phyloP scores from a whole-genome alignment of 1,284 basidiomycete species.

The Porogramme epimiltina region DNA sequence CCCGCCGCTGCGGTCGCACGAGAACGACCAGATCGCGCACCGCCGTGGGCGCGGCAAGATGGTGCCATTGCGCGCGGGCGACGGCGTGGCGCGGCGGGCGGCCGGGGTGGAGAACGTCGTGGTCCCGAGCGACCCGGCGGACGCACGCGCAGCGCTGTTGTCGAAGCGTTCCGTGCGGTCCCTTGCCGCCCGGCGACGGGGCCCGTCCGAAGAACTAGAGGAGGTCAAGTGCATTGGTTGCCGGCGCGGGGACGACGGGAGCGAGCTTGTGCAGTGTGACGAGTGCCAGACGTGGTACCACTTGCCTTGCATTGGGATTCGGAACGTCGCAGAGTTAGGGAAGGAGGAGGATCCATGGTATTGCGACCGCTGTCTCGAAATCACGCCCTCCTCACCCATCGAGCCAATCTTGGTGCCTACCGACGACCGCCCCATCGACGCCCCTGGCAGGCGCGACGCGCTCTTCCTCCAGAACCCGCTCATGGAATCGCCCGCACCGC shows the following conservation, averaged over 20 bases:
- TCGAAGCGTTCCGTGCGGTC: constrained; percentile 68
- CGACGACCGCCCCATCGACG: constrained; percentile 42
- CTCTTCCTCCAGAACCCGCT: constrained; percentile 55
- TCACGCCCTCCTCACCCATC: constrained; percentile 36
- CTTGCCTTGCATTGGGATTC: constrained; percentile 71
- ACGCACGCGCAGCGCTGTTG: constrained; percentile 69
- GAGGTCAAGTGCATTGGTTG: constrained; percentile 61
- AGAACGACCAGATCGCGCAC: constrained; percentile 35
- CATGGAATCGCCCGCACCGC: constrained; percentile 54
- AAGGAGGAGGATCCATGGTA: constrained; percentile 77
- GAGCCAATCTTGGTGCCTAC: constrained; percentile 69
- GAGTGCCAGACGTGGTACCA: constrained; percentile 78
- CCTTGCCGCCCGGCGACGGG: constrained; percentile 47
- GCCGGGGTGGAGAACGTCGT: constrained; percentile 30
- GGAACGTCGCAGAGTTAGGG: constrained; percentile 61
- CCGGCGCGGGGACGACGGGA: constrained; percentile 61
- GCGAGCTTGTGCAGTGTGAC: constrained; percentile 76
- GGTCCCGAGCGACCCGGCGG: constrained; percentile 67
- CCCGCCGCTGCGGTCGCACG: constrained; percentile 29
- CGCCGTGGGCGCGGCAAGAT: constrained; percentile 58
- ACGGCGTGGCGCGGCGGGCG: constrained; percentile 28
- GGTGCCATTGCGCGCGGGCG: constrained; percentile 52
- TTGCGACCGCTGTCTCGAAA: constrained; percentile 53
- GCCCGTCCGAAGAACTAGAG: constrained; percentile 37
- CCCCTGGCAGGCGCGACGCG: constrained; percentile 41